Evolutionary conservation across 306 rosid species (phyloP).

Genomic region (Cicer cuneatum): DNA sequence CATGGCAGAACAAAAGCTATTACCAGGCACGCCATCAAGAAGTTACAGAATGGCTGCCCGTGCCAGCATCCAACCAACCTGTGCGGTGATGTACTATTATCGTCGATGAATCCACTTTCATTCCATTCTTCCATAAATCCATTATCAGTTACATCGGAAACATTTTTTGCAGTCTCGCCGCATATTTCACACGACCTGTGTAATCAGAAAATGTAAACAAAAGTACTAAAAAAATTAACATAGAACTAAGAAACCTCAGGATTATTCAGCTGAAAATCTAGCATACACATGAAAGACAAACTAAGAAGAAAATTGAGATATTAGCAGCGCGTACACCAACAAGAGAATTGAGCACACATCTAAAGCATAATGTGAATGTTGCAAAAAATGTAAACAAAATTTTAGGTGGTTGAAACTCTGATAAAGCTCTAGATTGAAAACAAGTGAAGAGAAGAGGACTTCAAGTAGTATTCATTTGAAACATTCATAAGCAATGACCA

Average conservation of each 20-base stretch:
- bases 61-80: slow-evolving; percentile 64
- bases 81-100: slow-evolving; percentile 45
- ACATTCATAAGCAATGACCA: neutral
- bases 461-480: slow-evolving; percentile 5
- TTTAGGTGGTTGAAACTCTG: neutral
- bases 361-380: neutral
- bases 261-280: neutral
- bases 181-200: slow-evolving; percentile 90
- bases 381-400: neutral
- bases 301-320: neutral
- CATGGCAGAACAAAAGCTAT: slow-evolving; percentile 93
- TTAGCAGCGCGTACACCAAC: neutral
- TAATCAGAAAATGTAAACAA: slow-evolving; percentile 15
- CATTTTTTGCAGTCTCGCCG: slow-evolving; percentile 74
- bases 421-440: neutral
- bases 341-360: slow-evolving; percentile 4
- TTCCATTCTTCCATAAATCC: slow-evolving; percentile 80
- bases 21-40: slow-evolving; percentile 90
- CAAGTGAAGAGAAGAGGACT: neutral
- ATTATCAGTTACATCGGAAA: slow-evolving; percentile 54
- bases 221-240: neutral
- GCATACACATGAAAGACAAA: neutral
- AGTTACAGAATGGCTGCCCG: slow-evolving; percentile 89
- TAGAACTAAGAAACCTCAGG: slow-evolving; percentile 1
- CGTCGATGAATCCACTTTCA: slow-evolving; percentile 56